A percentile compares a stretch with the other conserved stretches of the same genome.
phyloP scores from a whole-genome alignment of 2,329 filamentous ascomycete species.

The Monosporascus sp. region DNA sequence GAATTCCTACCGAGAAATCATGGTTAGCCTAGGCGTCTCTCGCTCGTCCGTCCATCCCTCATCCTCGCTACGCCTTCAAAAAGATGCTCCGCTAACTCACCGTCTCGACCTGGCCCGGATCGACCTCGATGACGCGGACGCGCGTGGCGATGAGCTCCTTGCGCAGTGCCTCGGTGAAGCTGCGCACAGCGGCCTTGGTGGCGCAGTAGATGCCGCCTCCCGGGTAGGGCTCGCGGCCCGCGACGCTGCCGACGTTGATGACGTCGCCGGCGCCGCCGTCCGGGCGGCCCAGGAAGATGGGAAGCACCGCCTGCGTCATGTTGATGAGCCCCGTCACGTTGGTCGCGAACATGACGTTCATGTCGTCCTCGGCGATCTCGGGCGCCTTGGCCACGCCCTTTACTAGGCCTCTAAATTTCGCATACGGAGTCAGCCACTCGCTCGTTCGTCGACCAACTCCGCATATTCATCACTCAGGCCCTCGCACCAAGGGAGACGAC shows the following conservation, averaged over 20 bases:
- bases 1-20: constrained; percentile 48
- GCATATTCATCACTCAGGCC: background rate
- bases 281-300: constrained; percentile 71
- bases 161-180: constrained; percentile 66
- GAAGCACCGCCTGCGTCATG: constrained; percentile 88
- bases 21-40: too few species aligned
- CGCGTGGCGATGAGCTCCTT: constrained; percentile 65
- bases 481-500: too few species aligned
- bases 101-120: constrained; percentile 76
- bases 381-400: constrained; percentile 84
- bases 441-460: background rate
- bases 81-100: constrained; percentile 11
- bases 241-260: constrained; percentile 72
- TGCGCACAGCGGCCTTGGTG: constrained; percentile 69
- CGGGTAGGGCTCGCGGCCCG: constrained; percentile 61
- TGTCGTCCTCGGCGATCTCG: constrained; percentile 75
- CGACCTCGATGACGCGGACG: constrained; percentile 68
- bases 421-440: background rate
- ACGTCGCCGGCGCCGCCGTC: constrained; percentile 83
- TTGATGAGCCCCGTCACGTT: constrained; percentile 94
- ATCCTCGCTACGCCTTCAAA: background rate
- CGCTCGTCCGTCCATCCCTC: too few species aligned
- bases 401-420: constrained; percentile 65
- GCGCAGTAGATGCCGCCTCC: constrained; percentile 76
- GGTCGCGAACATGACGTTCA: constrained; percentile 81